Percentiles rank a stretch among this genome's conserved stretches.
These are phyloP conservation scores for Exserohilum turcica DNA, from an alignment of 2,329 filamentous ascomycete genomes.

Conservation along the genomic window DNA sequence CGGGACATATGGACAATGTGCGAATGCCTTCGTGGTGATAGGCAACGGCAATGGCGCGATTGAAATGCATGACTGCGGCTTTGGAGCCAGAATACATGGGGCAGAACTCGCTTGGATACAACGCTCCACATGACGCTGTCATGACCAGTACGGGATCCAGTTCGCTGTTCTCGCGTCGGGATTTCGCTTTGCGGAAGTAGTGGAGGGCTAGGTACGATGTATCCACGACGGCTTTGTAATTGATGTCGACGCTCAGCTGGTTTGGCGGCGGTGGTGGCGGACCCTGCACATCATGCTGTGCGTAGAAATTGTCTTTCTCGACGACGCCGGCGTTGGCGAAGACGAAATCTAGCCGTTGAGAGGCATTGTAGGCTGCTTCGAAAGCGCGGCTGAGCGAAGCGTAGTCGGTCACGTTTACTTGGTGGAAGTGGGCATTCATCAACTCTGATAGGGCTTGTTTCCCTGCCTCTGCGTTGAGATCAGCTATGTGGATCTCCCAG, in stretches of 20 bases:
- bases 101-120: constrained; percentile 46
- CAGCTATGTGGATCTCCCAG: constrained; percentile 51
- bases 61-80: constrained; percentile 50
- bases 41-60: constrained; percentile 44
- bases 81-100: constrained; percentile 36
- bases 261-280: constrained; percentile 37
- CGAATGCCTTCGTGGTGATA: constrained; percentile 46
- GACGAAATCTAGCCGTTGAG: constrained; percentile 53
- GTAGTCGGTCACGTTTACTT: constrained; percentile 49
- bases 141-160: constrained; percentile 40
- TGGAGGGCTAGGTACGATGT: constrained; percentile 51
- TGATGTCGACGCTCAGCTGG: constrained; percentile 45
- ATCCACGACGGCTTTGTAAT: constrained; percentile 47
- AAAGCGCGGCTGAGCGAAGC: constrained; percentile 43
- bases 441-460: constrained; percentile 33
- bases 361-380: constrained; percentile 44
- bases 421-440: constrained; percentile 46
- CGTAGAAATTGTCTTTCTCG: constrained; percentile 51
- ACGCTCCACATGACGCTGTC: constrained; percentile 46
- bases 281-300: constrained; percentile 34
- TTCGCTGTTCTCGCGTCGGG: constrained; percentile 24
- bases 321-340: constrained; percentile 57
- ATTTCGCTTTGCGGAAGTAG: constrained; percentile 44
- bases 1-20: constrained; percentile 49
- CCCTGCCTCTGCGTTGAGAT: constrained; percentile 47